phyloP scores from a whole-genome alignment of 2,329 filamentous ascomycete species.

The Stagonosporopsis vannaccii region DNA sequence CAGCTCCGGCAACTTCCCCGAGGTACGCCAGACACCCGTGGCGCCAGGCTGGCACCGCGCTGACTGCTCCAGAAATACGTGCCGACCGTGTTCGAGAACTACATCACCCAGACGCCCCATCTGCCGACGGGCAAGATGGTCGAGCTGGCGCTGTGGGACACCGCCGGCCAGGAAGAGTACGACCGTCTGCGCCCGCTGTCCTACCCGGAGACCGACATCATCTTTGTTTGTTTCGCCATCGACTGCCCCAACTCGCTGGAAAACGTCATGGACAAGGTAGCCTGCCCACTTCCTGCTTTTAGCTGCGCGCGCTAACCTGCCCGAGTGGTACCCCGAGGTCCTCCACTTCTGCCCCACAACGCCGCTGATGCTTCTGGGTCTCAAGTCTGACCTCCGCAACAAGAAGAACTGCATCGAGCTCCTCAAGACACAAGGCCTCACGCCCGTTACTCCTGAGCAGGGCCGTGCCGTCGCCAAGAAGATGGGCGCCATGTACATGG shows the following conservation, averaged over 20 bases:
- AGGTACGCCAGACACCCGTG: slow-evolving; percentile 65
- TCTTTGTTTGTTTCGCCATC: slow-evolving; percentile 99
- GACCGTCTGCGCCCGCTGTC: slow-evolving; percentile 94
- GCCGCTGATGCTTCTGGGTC: slow-evolving; percentile 90
- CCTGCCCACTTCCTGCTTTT: slow-evolving; percentile 25
- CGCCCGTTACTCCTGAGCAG: slow-evolving; percentile 91
- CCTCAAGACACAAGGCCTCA: slow-evolving; percentile 96
- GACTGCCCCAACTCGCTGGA: slow-evolving; percentile 98
- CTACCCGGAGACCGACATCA: slow-evolving; percentile 95
- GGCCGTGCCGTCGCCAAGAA: slow-evolving; percentile 86
- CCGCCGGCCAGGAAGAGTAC: slow-evolving; percentile 97
- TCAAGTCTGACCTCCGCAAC: slow-evolving; percentile 94
- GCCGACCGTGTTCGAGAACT: slow-evolving; percentile 98
- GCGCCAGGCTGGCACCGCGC: neutral
- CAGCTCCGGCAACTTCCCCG: slow-evolving; percentile 97
- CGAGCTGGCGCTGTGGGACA: slow-evolving; percentile 97
- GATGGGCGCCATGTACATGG: slow-evolving; percentile 96
- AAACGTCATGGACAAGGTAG: slow-evolving; percentile 98
- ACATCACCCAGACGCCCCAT: slow-evolving; percentile 96
- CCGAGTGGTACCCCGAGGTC: slow-evolving; percentile 97
- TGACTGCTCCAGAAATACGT: slow-evolving; percentile 85
- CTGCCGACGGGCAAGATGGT: slow-evolving; percentile 88
- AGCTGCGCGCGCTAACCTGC: slow-evolving; percentile 35
- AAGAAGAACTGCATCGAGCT: slow-evolving; percentile 98
- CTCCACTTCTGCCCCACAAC: slow-evolving; percentile 98